These are phyloP conservation scores for Stachybotrys echinatus DNA, from an alignment of 2,329 filamentous ascomycete species.

Conservation along the genomic window DNA sequence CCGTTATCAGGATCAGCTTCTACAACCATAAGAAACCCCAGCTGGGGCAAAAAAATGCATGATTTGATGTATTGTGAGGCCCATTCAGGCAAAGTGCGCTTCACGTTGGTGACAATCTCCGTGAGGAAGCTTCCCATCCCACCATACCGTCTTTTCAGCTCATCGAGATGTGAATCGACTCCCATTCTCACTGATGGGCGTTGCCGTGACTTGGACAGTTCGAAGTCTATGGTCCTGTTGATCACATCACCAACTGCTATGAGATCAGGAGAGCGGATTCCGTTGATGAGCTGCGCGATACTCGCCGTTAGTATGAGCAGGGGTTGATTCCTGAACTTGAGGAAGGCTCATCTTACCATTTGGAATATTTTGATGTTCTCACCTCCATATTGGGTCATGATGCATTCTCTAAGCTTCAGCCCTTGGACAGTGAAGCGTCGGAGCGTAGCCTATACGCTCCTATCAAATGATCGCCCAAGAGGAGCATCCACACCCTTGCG, in stretches of 20 bases:
- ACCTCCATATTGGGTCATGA: constrained; percentile 26
- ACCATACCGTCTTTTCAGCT: constrained; percentile 70
- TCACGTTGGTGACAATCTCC: constrained; percentile 60
- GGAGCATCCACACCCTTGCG: constrained; percentile 68
- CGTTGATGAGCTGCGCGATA: constrained; percentile 46
- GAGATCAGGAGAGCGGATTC: constrained; percentile 54
- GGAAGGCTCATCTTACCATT: constrained; percentile 28
- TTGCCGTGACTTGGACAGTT: constrained; percentile 64
- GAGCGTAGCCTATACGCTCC: constrained; percentile 69
- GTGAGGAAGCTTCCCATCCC: constrained; percentile 71
- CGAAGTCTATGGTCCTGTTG: constrained; percentile 72
- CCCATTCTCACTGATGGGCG: constrained; percentile 69
- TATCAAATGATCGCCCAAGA: constrained; percentile 47
- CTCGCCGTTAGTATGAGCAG: constrained; percentile 4
- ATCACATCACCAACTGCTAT: constrained; percentile 66
- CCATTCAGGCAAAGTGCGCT: constrained; percentile 56
- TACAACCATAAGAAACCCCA: constrained; percentile 83
- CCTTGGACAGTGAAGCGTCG: constrained; percentile 65
- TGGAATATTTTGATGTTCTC: constrained; percentile 11
- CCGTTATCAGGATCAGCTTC: constrained; percentile 46
- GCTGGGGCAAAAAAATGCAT: constrained; percentile 85
- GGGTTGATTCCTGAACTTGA: neutral
- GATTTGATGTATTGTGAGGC: constrained; percentile 52
- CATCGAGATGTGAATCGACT: constrained; percentile 69
- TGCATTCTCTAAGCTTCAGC: constrained; percentile 61